These are phyloP conservation scores for Thelephora aurantiotincta DNA, from an alignment of 768 basidiomycete genomes.

Conservation along the genomic window DNA sequence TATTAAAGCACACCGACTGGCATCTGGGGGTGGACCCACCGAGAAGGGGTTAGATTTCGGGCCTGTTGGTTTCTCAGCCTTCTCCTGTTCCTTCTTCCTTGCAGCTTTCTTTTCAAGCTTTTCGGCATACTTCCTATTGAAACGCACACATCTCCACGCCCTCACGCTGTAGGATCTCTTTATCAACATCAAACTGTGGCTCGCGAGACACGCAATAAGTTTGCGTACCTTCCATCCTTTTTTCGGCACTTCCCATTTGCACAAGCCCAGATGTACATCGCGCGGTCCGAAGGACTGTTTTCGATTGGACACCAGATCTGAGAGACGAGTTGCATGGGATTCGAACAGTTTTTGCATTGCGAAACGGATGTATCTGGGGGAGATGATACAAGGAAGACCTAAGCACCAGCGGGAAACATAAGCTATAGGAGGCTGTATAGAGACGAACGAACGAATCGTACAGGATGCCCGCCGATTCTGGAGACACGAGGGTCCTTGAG, in stretches of 20 bases:
- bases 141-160: slow-evolving; percentile 66
- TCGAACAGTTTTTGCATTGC: slow-evolving; percentile 55
- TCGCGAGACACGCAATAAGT: not conserved
- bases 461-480: slow-evolving; percentile 82
- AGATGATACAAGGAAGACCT: slow-evolving; percentile 60
- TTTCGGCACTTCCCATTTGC: slow-evolving; percentile 54
- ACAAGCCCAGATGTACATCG: slow-evolving; percentile 80
- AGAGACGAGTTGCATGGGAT: slow-evolving; percentile 68
- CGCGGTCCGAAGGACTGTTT: slow-evolving; percentile 72
- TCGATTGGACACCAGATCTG: slow-evolving; percentile 90
- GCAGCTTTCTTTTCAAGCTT: slow-evolving; percentile 49
- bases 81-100: slow-evolving; percentile 22
- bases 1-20: not conserved
- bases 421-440: slow-evolving; percentile 26
- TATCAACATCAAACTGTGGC: slow-evolving; percentile 4
- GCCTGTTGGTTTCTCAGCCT: slow-evolving; percentile 19
- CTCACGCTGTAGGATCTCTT: slow-evolving; percentile 40
- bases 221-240: slow-evolving; percentile 60
- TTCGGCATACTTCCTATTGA: slow-evolving; percentile 60
- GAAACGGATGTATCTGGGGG: slow-evolving; percentile 39
- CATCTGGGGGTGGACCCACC: slow-evolving; percentile 18
- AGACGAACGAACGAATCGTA: slow-evolving; percentile 42
- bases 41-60: slow-evolving; percentile 55
- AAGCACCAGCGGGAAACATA: slow-evolving; percentile 10
- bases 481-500: slow-evolving; percentile 70